Conservation (phyloP, 2,329 filamentous ascomycete genomes). For the Penicillium verrucosum region DNA sequence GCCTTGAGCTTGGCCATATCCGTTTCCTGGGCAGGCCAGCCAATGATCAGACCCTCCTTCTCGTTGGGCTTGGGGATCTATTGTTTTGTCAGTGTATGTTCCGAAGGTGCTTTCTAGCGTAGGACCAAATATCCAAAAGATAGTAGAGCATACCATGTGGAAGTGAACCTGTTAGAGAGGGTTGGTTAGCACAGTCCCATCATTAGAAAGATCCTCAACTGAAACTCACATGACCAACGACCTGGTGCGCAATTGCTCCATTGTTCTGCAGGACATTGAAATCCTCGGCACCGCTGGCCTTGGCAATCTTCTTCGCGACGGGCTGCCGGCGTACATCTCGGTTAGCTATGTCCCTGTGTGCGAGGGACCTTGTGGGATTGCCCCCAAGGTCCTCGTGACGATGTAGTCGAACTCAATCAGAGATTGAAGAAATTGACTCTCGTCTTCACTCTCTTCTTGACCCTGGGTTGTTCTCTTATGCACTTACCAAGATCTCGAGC, state of each 20-base stretch:
- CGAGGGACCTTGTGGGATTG: conserved; percentile 24
- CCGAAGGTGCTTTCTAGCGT: neutral
- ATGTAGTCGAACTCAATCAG: neutral
- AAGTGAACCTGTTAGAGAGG: conserved; percentile 68
- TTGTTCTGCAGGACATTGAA: conserved; percentile 99
- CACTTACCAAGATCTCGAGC: conserved; percentile 69
- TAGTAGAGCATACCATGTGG: conserved; percentile 67
- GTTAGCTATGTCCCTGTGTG: conserved; percentile 10
- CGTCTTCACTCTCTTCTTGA: neutral
- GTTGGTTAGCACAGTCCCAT: neutral
- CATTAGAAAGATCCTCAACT: neutral
- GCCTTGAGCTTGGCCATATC: conserved; percentile 83
- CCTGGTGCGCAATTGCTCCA: conserved; percentile 83
- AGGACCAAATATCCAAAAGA: neutral
- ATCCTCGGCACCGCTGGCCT: conserved; percentile 70
- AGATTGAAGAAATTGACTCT: neutral
- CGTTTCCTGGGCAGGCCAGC: conserved; percentile 71
- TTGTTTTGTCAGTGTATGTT: conserved; percentile 2
- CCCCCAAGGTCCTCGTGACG: conserved; percentile 1
- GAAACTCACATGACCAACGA: conserved; percentile 77
- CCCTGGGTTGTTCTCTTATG: neutral
- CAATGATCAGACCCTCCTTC: conserved; percentile 71
- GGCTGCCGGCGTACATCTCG: conserved; percentile 49
- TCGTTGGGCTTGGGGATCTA: conserved; percentile 92
- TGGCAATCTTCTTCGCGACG: conserved; percentile 81